phyloP scores from a whole-genome alignment of 768 basidiomycete species.

The Leucosporidium scottii region DNA sequence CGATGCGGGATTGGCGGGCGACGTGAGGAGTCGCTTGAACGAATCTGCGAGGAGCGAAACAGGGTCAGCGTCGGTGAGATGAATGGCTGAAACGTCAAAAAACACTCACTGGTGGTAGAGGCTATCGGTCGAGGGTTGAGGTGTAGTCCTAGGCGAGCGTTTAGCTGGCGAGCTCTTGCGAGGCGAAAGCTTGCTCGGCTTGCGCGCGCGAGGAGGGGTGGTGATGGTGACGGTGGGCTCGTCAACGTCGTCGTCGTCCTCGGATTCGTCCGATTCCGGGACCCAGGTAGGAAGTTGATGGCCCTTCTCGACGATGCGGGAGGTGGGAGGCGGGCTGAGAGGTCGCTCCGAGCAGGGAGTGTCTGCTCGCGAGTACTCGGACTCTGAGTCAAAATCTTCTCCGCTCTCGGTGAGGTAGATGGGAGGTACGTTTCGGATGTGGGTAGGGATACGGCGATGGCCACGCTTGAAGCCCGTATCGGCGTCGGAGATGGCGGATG shows the following conservation, averaged over 20 bases:
- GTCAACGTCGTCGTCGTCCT: slow-evolving; percentile 12
- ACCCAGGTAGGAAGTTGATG: slow-evolving; percentile 27
- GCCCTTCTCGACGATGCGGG: slow-evolving; percentile 15
- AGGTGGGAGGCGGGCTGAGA: slow-evolving; percentile 23
- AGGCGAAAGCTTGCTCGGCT: background rate
- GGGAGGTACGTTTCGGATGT: slow-evolving; percentile 24
- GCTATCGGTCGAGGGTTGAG: background rate
- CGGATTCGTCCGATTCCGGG: background rate
- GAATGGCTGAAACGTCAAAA: background rate
- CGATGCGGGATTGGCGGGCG: background rate
- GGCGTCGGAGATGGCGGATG: background rate
- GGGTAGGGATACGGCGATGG: slow-evolving; percentile 27
- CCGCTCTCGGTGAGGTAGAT: slow-evolving; percentile 21
- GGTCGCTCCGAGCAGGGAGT: slow-evolving; percentile 7
- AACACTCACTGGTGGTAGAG: background rate
- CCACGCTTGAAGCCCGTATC: slow-evolving; percentile 7
- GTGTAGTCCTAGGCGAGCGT: background rate
- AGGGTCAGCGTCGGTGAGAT: background rate
- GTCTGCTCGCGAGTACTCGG: slow-evolving; percentile 4
- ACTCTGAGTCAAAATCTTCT: slow-evolving; percentile 17
- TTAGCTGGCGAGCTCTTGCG: background rate
- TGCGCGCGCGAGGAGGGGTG: slow-evolving; percentile 3
- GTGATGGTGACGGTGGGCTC: slow-evolving; percentile 28
- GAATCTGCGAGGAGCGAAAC: background rate
- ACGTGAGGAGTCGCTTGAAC: background rate